Evolutionary conservation across 352 stramenopile genomes (phyloP), one percentile per base, ranked within the genome.

Genomic region (Pythium brassicae): DNA sequence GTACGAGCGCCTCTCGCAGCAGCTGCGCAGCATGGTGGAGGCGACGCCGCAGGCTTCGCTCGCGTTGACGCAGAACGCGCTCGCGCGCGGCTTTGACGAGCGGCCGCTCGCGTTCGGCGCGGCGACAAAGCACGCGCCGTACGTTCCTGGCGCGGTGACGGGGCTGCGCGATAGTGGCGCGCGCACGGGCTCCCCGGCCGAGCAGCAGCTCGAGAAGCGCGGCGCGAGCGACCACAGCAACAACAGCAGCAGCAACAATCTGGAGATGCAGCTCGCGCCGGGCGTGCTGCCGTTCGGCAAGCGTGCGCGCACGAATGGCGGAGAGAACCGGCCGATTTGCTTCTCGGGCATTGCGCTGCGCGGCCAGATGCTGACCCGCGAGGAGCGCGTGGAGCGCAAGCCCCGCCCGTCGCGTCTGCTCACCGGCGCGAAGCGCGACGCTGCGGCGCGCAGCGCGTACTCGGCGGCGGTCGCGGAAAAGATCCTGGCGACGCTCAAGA

Each of bases 401-500:
- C 71, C 79, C 17, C 78, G 75, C 22, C 78, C 80, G 14, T 93
- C 80, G 11, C 78, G 78, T 20, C 66, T 93, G 34, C 65, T 93
- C n/a, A 89, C 83, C n/a, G 80, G 80, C 27, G 59, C 66, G 7
- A 85, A 84, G 56, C 74, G 75, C 20, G 80, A 93, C 61, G 61
- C 57, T 8, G 68, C 71, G 14, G 58, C 76, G 3, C 70, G 78
- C 8, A 91, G 76, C 35, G 80, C 80, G 2, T 91, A 91, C 68
- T 93, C 83, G 10, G 76, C 80, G 8, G 78, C 80, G 7, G 68
- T 93, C 17, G 80, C 82, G 0, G 79, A 92, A 55, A 90, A 88
- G 63, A 89, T 93, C 37, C 47, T 95, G 29, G 77, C 72, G 43
- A 92, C 79, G 35, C 59, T 95, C 37, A 91, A 89, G 59, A 91